These are phyloP conservation scores for Penicillium daleae DNA, from an alignment of 495 filamentous ascomycete genomes.

Conservation along the genomic window DNA sequence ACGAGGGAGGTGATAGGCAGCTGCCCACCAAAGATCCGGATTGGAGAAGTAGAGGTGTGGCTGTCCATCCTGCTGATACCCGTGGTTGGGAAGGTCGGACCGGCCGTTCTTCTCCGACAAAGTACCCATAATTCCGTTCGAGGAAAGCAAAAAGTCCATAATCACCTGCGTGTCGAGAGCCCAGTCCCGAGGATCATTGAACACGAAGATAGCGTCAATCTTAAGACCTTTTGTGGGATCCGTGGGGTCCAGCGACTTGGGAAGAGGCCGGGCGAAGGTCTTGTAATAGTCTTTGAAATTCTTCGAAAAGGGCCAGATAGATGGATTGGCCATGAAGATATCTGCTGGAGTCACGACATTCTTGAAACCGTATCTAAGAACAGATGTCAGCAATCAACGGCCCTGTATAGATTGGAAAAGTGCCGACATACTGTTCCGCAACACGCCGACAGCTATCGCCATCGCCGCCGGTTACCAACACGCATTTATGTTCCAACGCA, in stretches of 20 bases:
- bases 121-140: conserved; percentile 75
- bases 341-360: conserved; percentile 86
- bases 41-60: conserved; percentile 86
- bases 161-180: conserved; percentile 84
- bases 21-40: conserved; percentile 87
- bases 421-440: conserved; percentile 57
- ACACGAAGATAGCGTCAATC: conserved; percentile 85
- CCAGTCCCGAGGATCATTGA: conserved; percentile 94
- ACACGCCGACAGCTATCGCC: conserved; percentile 74
- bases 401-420: background rate
- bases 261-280: conserved; percentile 63
- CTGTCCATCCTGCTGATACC: conserved; percentile 78
- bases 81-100: conserved; percentile 63
- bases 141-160: conserved; percentile 77
- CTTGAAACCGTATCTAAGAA: conserved; percentile 75
- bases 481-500: conserved; percentile 66
- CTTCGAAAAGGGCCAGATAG: conserved; percentile 79
- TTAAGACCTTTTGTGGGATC: conserved; percentile 58
- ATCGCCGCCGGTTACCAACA: conserved; percentile 83
- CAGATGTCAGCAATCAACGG: background rate
- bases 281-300: conserved; percentile 63
- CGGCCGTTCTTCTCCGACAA: conserved; percentile 63
- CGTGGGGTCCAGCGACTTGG: conserved; percentile 35
- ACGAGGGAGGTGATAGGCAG: conserved; percentile 79
- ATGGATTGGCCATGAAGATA: conserved; percentile 71